Base-by-base conservation (phyloP, 768 basidiomycete species). In the Hemileccinum rubropunctum region DNA sequence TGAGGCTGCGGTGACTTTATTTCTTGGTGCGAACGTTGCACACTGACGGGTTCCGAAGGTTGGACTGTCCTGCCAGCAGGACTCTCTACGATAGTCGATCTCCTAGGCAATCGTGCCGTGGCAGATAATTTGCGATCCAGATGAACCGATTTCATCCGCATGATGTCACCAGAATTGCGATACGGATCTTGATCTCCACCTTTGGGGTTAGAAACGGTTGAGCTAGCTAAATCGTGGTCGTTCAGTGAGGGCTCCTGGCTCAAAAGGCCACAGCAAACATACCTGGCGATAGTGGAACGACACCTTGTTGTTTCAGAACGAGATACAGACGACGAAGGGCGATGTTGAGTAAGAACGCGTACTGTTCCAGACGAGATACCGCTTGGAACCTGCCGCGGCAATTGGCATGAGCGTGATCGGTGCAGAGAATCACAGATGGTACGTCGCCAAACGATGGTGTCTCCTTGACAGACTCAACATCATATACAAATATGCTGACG, bases 111-210 rank as follows among this genome's bases (percentile, higher is more conserved):
- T 40, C 88, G 83, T 23, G 97, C 92, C 2, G 92, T 95, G 42
- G 95, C 90, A 27, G 94, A 97, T 36, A 95, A 75, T 66, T 98
- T 98, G 47, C 97, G 88, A 69, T 98, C 93, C 32, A 99, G 79
- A 67, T 95, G 90, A 36, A 92, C 90, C 10, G 91, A 89, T 70
- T 92, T 94, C 82, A 98, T 88, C 32, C 91, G 82, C 82, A 95
- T 92, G 66, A 95, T 91, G 57, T 97, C 94, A 58, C 75, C 80
- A 28, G 90, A 88, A 61, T 89, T 90, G 26, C 91, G 84, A 70
- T 94, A 95, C 6, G 86, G 83, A 63, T 92, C 88, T 50, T 83
- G 76, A 44, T 81, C 80, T 17, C 53, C 64, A 28, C 69, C 68
- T 41, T 58, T 67, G 56, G 65, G 23, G 28, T 54, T 68, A 47